Evolutionary conservation across 441 rosid species (phyloP), one percentile per base, ranked within the genome.

Genomic region (Corymbia calophylla): DNA sequence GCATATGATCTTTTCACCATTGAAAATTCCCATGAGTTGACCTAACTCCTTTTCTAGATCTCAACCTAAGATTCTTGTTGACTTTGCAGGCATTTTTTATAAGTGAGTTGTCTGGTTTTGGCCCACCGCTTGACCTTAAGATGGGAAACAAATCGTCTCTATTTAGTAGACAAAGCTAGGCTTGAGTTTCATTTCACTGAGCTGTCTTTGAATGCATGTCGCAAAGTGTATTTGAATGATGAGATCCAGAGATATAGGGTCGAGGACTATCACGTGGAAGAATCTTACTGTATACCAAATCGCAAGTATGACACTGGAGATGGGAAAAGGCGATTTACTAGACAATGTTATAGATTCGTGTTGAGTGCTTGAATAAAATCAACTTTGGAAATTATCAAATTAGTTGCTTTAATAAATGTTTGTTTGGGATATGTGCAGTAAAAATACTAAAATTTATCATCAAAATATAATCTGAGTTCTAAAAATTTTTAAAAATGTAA

Each of bases 41-140:
- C 90, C 92, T 91, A 90, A 88, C 56, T 80, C 90, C 89, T 90
- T 92, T 89, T 90, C 91, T 89, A 85, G 92, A 93, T 93, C 94
- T 88, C 47, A 89, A 92, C 91, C 88, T 90, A 25, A 88, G 93
- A 91, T 92, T 94, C 93, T 91, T 88, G 68, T 92, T 92, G 95
- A 93, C 95, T 91, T 90, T 91, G 16, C 54, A 17, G 31, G 73
- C 47, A 27, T 87, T 86, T 73, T 68, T 62, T 68, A 88, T 88
- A 88, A 62, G 68, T 64, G 44, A 31, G 12, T 27, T 17, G 49
- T 66, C 62, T 84, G 73, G 31, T 82, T 88, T 87, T n/a, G 58
- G 54, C 88, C 35, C 31, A 9, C 55, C 88, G 47, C 89, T 84
- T 90, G 62, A 49, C 87, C 17, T 90, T 90, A 70, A 82, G 87